phyloP scores from a whole-genome alignment of 2,329 filamentous ascomycete genomes.

The Penicillium palitans region DNA sequence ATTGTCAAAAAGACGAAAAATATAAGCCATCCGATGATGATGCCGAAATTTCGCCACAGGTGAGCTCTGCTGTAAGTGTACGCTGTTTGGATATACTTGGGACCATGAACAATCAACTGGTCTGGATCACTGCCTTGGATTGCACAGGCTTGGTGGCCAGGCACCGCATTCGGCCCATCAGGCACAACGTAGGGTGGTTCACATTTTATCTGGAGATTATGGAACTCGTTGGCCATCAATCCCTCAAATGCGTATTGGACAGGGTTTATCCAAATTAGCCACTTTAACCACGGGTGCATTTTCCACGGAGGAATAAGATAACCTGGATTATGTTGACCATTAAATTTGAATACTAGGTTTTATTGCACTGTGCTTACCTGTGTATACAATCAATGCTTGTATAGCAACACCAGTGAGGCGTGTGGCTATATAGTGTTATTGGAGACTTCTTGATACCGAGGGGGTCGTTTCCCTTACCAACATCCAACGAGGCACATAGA shows the following conservation, averaged over 20 bases:
- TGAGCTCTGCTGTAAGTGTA: slow-evolving; percentile 59
- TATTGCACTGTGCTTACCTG: slow-evolving; percentile 28
- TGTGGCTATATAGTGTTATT: slow-evolving; percentile 36
- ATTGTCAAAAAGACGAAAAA: slow-evolving; percentile 76
- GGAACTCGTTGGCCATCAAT: slow-evolving; percentile 70
- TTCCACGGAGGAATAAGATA: slow-evolving; percentile 62
- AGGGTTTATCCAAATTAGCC: slow-evolving; percentile 66
- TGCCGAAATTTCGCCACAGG: slow-evolving; percentile 74
- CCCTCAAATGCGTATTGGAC: slow-evolving; percentile 70
- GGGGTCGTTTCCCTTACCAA: slow-evolving; percentile 36
- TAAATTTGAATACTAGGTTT: background rate
- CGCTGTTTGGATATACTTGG: slow-evolving; percentile 56
- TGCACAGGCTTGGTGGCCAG: slow-evolving; percentile 59
- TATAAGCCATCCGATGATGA: slow-evolving; percentile 72
- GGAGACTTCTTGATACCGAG: background rate
- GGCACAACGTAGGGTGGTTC: slow-evolving; percentile 59
- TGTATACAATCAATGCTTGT: slow-evolving; percentile 60
- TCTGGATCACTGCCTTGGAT: slow-evolving; percentile 59
- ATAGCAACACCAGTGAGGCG: slow-evolving; percentile 52
- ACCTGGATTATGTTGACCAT: slow-evolving; percentile 40
- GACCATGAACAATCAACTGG: slow-evolving; percentile 53
- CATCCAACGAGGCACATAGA: slow-evolving; percentile 51
- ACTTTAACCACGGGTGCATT: slow-evolving; percentile 65
- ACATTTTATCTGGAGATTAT: slow-evolving; percentile 57
- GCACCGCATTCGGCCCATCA: slow-evolving; percentile 45